A percentile compares a stretch with the other conserved stretches of the same genome.
phyloP scores from a whole-genome alignment of 2,329 filamentous ascomycete genomes.

The Polychaeton citri region DNA sequence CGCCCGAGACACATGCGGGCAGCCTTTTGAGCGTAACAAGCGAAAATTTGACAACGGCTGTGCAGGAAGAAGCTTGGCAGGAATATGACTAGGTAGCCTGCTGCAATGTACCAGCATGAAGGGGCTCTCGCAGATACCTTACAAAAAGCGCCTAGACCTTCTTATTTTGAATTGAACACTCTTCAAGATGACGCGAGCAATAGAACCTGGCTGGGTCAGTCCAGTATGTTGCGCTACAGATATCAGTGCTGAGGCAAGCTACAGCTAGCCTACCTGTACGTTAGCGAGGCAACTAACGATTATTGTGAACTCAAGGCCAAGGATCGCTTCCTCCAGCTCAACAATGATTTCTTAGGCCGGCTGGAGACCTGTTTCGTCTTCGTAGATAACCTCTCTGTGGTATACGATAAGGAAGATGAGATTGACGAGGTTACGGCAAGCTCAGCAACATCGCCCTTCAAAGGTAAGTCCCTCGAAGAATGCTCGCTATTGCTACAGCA shows the following conservation, averaged over 20 bases:
- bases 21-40: no score
- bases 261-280: neutral
- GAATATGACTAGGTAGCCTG: no score
- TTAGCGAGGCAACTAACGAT: neutral
- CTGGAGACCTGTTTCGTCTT: neutral
- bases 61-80: no score
- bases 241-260: neutral
- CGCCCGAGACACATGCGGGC: no score
- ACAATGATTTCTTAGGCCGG: neutral
- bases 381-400: neutral
- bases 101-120: no score
- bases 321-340: neutral
- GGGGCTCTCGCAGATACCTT: no score
- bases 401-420: neutral
- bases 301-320: neutral
- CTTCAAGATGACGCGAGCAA: neutral
- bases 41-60: no score
- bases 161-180: neutral
- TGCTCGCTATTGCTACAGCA: neutral
- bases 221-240: neutral
- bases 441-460: neutral
- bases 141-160: neutral
- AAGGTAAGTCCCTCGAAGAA: neutral
- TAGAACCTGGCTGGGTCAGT: neutral
- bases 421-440: neutral